A percentile compares a stretch with the other conserved stretches of the same genome.
Conservation (phyloP, 805 yeast species). For the Saccharomycopsis sp. region DNA sequence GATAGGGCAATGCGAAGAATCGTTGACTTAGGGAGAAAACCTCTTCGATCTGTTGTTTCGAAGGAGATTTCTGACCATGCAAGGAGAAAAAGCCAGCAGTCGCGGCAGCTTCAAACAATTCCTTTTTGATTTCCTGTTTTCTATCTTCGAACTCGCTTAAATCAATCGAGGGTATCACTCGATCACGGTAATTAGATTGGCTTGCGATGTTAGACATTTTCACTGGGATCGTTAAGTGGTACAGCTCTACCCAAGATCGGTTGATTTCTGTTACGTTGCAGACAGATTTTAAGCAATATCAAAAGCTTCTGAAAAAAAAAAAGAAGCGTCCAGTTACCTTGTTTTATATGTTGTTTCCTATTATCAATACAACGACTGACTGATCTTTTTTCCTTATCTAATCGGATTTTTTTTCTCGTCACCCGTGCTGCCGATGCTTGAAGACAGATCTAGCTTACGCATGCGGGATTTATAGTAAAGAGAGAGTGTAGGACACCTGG, state of each 20-base stretch:
- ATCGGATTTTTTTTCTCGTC: neutral
- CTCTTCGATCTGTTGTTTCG: slow-evolving; percentile 26
- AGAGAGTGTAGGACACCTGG: too few relatives aligned
- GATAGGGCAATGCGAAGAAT: slow-evolving; percentile 25
- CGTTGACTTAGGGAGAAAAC: slow-evolving; percentile 25
- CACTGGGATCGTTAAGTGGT: too few relatives aligned
- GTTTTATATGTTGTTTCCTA: neutral
- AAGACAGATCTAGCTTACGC: too few relatives aligned
- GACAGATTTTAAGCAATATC: too few relatives aligned
- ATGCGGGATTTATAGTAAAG: too few relatives aligned
- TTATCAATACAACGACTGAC: neutral
- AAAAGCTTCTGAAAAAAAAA: too few relatives aligned
- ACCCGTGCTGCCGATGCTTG: neutral
- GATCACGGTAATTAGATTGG: too few relatives aligned
- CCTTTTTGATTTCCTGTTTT: slow-evolving; percentile 29
- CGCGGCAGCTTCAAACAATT: slow-evolving; percentile 28
- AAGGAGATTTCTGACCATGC: slow-evolving; percentile 30
- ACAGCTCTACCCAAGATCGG: too few relatives aligned
- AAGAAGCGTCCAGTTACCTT: too few relatives aligned
- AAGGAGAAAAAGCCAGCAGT: slow-evolving; percentile 30
- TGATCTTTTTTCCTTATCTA: neutral
- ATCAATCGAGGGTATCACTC: slow-evolving; percentile 28
- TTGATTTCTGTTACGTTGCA: too few relatives aligned
- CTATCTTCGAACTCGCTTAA: slow-evolving; percentile 25
- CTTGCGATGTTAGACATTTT: too few relatives aligned